phyloP scores from a whole-genome alignment of 257 asterid species.

The Coffea canephora region DNA sequence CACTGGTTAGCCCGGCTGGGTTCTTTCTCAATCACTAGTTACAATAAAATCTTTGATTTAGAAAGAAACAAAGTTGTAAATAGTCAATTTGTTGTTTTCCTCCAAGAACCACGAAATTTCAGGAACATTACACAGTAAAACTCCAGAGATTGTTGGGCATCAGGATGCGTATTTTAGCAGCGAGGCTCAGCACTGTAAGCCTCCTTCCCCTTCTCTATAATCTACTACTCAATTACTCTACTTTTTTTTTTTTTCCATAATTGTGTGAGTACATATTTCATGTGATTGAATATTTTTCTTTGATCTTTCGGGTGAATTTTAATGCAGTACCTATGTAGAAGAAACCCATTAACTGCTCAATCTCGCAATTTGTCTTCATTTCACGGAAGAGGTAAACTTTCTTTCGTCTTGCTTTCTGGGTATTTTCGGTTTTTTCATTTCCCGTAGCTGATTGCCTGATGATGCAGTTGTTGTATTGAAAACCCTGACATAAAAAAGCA shows the following conservation, averaged over 20 bases:
- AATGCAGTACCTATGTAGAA: constrained; percentile 54
- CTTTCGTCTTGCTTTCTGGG: not conserved
- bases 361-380: constrained; percentile 49
- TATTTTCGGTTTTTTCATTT: not conserved
- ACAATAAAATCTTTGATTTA: no score
- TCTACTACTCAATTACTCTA: not conserved
- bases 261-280: not conserved
- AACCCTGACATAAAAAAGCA: not conserved
- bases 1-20: no score
- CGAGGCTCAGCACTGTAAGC: constrained; percentile 38
- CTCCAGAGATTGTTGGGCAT: not conserved
- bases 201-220: not conserved
- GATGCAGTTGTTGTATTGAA: not conserved
- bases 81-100: no score
- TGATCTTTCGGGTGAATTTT: constrained; percentile 2
- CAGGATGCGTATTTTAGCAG: constrained; percentile 43
- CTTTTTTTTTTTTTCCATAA: not conserved
- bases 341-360: constrained; percentile 40
- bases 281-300: no score
- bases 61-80: no score
- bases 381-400: constrained; percentile 37
- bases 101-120: no score
- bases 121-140: no score
- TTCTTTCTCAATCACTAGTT: no score
- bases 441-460: not conserved